These are phyloP conservation scores for Bromus sterilis DNA, from an alignment of 176 grass and related monocot species.

Conservation along the genomic window DNA sequence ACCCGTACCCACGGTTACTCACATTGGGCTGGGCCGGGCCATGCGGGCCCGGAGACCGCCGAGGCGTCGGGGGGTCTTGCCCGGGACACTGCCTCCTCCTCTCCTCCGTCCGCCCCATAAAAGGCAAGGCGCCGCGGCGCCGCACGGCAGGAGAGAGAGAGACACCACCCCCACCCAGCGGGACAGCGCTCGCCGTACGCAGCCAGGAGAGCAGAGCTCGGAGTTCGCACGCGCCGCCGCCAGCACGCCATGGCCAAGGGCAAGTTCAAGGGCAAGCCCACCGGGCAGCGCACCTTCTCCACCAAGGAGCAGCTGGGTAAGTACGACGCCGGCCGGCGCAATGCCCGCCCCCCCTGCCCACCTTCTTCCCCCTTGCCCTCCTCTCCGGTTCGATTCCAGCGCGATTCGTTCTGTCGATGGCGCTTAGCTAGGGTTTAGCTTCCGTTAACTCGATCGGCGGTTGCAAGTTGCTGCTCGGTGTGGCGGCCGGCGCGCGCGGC, in stretches of 20 bases:
- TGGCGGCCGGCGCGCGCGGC: not conserved
- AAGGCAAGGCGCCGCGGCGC: not conserved
- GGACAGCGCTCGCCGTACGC: not conserved
- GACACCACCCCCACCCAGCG: not conserved
- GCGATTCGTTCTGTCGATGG: not conserved
- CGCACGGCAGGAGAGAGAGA: not conserved
- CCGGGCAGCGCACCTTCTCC: conserved; percentile 76
- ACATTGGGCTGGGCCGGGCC: not conserved
- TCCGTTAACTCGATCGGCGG: not conserved
- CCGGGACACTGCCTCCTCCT: not conserved
- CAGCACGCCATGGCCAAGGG: conserved; percentile 55
- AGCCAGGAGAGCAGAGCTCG: not conserved
- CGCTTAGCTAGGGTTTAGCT: not conserved
- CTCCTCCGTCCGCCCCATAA: conserved; percentile 1
- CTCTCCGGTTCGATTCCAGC: not conserved
- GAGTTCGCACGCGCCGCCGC: not conserved
- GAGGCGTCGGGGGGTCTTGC: not conserved
- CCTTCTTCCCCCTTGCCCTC: not conserved
- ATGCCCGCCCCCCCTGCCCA: not conserved
- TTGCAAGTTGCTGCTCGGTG: not conserved
- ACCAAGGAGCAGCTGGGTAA: conserved; percentile 71
- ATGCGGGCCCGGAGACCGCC: not conserved
- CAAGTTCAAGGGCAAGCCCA: conserved; percentile 96
- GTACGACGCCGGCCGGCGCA: not conserved
- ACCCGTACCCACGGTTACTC: not conserved